These are phyloP conservation scores for Bruguiera gymnorhiza DNA, from an alignment of 345 rosid genomes.

Conservation along the genomic window DNA sequence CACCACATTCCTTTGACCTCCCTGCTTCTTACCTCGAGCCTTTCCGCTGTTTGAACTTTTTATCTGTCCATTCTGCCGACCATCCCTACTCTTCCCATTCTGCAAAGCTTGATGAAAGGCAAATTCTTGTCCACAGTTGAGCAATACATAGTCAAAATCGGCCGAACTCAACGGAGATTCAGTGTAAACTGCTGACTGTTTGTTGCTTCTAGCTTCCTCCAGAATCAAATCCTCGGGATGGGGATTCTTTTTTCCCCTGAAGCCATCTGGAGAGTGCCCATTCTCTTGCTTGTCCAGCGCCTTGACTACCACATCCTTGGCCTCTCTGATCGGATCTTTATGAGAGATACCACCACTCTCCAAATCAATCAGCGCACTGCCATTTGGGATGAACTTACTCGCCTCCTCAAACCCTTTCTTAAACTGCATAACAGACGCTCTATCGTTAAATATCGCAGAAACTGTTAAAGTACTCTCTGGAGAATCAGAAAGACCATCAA, in stretches of 20 bases:
- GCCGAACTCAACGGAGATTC: slow-evolving; percentile 24
- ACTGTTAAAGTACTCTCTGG: slow-evolving; percentile 33
- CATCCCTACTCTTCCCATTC: slow-evolving; percentile 7
- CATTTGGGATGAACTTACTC: slow-evolving; percentile 51
- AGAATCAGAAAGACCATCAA: slow-evolving; percentile 47
- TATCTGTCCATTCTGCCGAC: slow-evolving; percentile 17
- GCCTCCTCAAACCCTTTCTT: slow-evolving; percentile 62
- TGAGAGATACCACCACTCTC: slow-evolving; percentile 25
- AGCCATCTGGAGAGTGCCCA: slow-evolving; percentile 5
- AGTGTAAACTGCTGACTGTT: slow-evolving; percentile 27
- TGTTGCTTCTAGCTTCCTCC: slow-evolving; percentile 29
- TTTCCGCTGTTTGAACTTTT: slow-evolving; percentile 20
- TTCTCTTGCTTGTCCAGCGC: slow-evolving; percentile 22
- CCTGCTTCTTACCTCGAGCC: slow-evolving; percentile 30
- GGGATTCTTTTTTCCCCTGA: slow-evolving; percentile 31
- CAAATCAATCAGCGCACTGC: slow-evolving; percentile 26
- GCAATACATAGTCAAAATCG: slow-evolving; percentile 26
- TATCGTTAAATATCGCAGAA: slow-evolving; percentile 38
- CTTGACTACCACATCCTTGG: slow-evolving; percentile 13
- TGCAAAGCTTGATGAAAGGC: slow-evolving; percentile 23
- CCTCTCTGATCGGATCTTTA: slow-evolving; percentile 30
- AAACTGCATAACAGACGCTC: slow-evolving; percentile 48
- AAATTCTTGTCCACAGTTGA: slow-evolving; percentile 19
- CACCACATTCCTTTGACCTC: slow-evolving; percentile 32
- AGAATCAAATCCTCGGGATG: slow-evolving; percentile 9